Conservation (phyloP, 257 asterid genomes). For the Asclepias syriaca region DNA sequence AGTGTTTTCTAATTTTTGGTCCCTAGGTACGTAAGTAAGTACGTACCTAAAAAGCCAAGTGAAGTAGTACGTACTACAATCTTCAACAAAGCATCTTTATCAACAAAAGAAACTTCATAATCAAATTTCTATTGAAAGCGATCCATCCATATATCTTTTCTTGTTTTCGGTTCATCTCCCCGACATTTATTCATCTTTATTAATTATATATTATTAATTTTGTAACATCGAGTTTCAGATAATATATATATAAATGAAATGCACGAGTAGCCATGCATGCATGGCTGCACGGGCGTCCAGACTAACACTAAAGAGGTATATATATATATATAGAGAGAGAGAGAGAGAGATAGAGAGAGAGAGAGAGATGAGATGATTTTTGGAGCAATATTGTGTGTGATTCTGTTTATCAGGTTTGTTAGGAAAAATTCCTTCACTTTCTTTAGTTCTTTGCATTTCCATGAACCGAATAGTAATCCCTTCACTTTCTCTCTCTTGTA, state of each 20-base stretch:
- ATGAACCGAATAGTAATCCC: slow-evolving; percentile 4
- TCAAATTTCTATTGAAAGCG: background rate
- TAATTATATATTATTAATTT: no score
- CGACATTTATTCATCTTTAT: background rate
- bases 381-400: background rate
- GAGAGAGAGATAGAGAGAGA: no score
- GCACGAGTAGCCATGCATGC: background rate
- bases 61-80: background rate
- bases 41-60: background rate
- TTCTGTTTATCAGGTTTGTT: slow-evolving; percentile 10
- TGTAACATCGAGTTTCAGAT: no score
- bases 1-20: background rate
- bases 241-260: background rate
- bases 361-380: background rate
- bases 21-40: background rate
- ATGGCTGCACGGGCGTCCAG: background rate
- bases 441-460: slow-evolving; percentile 7
- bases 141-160: background rate
- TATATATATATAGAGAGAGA: no score
- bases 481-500: background rate
- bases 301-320: background rate
- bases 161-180: background rate
- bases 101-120: background rate
- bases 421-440: slow-evolving; percentile 12
- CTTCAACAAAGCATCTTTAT: background rate